Percentiles rank a stretch among this genome's conserved stretches.
These are phyloP conservation scores for Fusarium concolor DNA, from an alignment of 2,329 filamentous ascomycete genomes.

Conservation along the genomic window DNA sequence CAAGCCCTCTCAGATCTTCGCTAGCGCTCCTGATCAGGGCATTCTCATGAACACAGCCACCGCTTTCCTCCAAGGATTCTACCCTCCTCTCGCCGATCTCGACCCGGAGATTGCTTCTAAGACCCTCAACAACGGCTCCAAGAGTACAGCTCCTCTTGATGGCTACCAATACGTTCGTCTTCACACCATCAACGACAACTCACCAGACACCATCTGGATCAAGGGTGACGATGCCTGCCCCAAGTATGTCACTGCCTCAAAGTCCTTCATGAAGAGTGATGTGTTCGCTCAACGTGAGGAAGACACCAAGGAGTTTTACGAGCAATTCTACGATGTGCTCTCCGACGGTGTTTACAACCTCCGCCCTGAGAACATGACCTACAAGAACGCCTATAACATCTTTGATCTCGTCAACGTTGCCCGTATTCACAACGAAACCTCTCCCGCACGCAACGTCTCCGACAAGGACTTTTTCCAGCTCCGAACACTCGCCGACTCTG, in stretches of 20 bases:
- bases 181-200: slow-evolving; percentile 47
- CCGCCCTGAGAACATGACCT: slow-evolving; percentile 49
- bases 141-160: slow-evolving; percentile 46
- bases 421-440: slow-evolving; percentile 49
- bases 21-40: slow-evolving; percentile 49
- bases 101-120: slow-evolving; percentile 44
- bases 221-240: slow-evolving; percentile 53
- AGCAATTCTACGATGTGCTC: slow-evolving; percentile 47
- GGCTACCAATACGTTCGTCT: slow-evolving; percentile 53
- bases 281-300: slow-evolving; percentile 43
- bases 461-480: slow-evolving; percentile 50
- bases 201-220: slow-evolving; percentile 53
- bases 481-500: slow-evolving; percentile 49
- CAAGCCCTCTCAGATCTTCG: slow-evolving; percentile 49
- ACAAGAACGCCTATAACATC: slow-evolving; percentile 52
- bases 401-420: slow-evolving; percentile 54
- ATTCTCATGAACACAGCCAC: slow-evolving; percentile 52
- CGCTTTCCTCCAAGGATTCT: slow-evolving; percentile 52
- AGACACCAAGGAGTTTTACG: slow-evolving; percentile 49
- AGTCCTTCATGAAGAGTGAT: slow-evolving; percentile 47
- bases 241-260: slow-evolving; percentile 42
- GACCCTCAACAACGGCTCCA: slow-evolving; percentile 49
- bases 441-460: slow-evolving; percentile 48
- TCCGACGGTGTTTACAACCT: slow-evolving; percentile 49
- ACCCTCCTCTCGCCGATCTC: slow-evolving; percentile 48